Evolutionary conservation across 78 protist species (phyloP), one percentile per base, ranked within the genome.

Genomic region (Cavenderia fasciculata): DNA sequence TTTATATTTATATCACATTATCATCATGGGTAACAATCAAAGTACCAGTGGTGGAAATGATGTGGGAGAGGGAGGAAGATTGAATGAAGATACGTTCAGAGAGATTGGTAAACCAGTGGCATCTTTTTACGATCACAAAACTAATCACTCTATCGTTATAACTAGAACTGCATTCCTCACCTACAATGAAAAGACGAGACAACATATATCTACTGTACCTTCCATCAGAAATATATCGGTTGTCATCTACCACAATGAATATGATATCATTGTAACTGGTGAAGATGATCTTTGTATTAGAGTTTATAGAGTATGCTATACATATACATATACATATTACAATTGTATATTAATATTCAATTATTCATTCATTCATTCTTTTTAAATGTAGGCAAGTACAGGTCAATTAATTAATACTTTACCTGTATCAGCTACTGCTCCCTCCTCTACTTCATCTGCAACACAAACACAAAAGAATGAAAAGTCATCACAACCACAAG

Each of bases 211-310:
- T 34, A 62, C 52, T 0, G 49, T 49, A 31, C 41, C 19, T 19
- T 29, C 90, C 1, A 82, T 68, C 29, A 82, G 43, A 43, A 18
- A 44, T 27, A 65, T 82, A 0, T 41, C 29, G 11, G 40, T 18
- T 43, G 78, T 57, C n/a, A 56, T 57, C 4, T 68, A 56, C 8
- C 46, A 68, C 44, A 33, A 40, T 16, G 90, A 65, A 18, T 27
- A n/a, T 31, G 61, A 68, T 43, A 25, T 66, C 7, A 33, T 68
- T 14, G 56, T 82, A n/a, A 82, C 90, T 0, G 90, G 66, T 12
- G 90, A 82, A 38, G 90, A 82, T 43, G 90, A 82, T 36, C 68
- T 82, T 23, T 52, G 41, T 25, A 82, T 82, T 68, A 49, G 90
- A 40, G 6, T 82, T 19, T 82, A 82, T 33, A 82, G 44, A 23